Evolutionary conservation across 2,329 filamentous ascomycete species (phyloP).

Genomic region (Fusarium praegraminearum): DNA sequence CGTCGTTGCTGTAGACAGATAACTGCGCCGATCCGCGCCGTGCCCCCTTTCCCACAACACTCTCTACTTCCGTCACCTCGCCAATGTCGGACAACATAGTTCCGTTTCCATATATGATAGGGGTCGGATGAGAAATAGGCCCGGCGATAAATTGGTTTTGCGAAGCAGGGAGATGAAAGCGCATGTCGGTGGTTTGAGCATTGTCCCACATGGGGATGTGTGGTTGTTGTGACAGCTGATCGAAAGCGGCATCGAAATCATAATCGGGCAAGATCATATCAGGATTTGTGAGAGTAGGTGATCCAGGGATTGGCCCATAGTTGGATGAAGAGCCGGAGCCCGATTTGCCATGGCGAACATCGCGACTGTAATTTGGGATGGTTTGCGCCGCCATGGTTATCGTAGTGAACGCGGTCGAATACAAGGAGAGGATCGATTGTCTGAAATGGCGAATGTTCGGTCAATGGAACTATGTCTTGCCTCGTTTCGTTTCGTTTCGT

Average conservation of each 20-base stretch:
- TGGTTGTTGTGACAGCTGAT: constrained; percentile 64
- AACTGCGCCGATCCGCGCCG: constrained; percentile 54
- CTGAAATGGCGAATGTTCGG: background rate
- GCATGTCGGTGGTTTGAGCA: constrained; percentile 52
- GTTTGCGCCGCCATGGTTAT: constrained; percentile 51
- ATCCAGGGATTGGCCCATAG: constrained; percentile 70
- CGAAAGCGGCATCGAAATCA: constrained; percentile 67
- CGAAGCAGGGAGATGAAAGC: constrained; percentile 59
- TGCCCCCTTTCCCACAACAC: constrained; percentile 58
- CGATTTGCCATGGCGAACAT: constrained; percentile 48
- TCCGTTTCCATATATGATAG: constrained; percentile 76
- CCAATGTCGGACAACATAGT: constrained; percentile 77
- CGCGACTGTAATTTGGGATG: constrained; percentile 43
- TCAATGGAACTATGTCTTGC: constrained; percentile 14
- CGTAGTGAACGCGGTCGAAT: background rate
- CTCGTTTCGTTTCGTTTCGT: constrained; percentile 15
- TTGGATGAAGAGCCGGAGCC: constrained; percentile 48
- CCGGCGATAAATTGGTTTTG: constrained; percentile 57
- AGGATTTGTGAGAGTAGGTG: constrained; percentile 90
- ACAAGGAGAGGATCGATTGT: constrained; percentile 1
- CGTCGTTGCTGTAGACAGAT: constrained; percentile 52
- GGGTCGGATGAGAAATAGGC: constrained; percentile 66
- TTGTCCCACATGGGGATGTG: constrained; percentile 66
- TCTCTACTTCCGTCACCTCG: constrained; percentile 67
- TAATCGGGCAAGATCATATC: constrained; percentile 93